Conservation (phyloP, 257 asterid species). For the Sherardia arvensis region DNA sequence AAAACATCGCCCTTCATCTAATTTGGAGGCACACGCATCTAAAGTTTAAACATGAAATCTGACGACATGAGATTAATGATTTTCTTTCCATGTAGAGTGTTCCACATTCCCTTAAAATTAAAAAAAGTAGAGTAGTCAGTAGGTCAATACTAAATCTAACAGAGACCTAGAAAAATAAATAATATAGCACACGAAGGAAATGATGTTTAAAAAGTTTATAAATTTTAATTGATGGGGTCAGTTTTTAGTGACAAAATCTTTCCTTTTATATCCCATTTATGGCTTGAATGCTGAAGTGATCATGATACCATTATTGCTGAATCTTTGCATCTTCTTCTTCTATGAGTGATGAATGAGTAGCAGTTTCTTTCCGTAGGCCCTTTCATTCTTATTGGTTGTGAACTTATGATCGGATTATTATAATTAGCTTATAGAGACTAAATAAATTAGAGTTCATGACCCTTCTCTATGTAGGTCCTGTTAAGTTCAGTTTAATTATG, state of each 20-base stretch:
- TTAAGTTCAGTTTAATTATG: too few relatives aligned
- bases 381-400: background rate
- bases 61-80: background rate
- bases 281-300: too few relatives aligned
- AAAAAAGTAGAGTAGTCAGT: background rate
- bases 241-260: slow-evolving; percentile 5
- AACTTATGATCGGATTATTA: background rate
- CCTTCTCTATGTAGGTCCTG: too few relatives aligned
- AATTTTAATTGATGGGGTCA: slow-evolving; percentile 4
- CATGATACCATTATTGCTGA: background rate
- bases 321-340: background rate
- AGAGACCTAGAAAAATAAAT: background rate
- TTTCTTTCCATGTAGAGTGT: background rate
- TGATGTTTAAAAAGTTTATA: background rate
- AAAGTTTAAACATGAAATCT: background rate
- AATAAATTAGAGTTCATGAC: background rate
- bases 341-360: too few relatives aligned
- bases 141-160: background rate
- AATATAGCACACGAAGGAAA: background rate
- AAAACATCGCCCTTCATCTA: too few relatives aligned
- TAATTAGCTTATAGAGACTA: background rate
- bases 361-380: background rate
- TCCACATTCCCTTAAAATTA: too few relatives aligned
- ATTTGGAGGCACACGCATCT: background rate
- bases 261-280: background rate